Percentiles rank a stretch among this genome's conserved stretches.
Conservation (phyloP, 352 stramenopile species). For the Phytophthora brassicae region DNA sequence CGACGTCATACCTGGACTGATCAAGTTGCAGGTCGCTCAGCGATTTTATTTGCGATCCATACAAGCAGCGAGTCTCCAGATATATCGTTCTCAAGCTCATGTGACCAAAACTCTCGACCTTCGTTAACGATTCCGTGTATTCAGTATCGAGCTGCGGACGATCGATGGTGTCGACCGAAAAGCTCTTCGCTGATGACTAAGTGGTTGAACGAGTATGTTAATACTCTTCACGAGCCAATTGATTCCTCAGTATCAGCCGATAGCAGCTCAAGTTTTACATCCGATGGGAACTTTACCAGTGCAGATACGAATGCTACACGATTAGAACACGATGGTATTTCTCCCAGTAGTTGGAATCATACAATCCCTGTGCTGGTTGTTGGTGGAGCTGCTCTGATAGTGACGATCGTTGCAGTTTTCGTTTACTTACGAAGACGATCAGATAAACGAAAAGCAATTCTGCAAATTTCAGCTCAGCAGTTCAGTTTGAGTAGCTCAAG, state of each 20-base stretch:
- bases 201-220: slow-evolving; percentile 31
- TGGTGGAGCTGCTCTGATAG: slow-evolving; percentile 18
- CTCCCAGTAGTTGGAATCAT: slow-evolving; percentile 21
- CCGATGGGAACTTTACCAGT: too few relatives aligned
- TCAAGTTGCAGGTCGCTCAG: slow-evolving; percentile 2
- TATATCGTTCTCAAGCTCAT: not conserved
- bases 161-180: slow-evolving; percentile 36
- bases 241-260: not conserved
- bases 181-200: slow-evolving; percentile 19
- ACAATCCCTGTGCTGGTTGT: slow-evolving; percentile 37
- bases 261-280: not conserved
- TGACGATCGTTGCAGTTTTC: slow-evolving; percentile 19
- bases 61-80: not conserved
- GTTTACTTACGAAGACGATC: slow-evolving; percentile 25
- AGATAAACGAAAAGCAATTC: not conserved
- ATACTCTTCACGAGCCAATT: not conserved
- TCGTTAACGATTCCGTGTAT: slow-evolving; percentile 33
- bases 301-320: slow-evolving; percentile 9
- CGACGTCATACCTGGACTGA: slow-evolving; percentile 21
- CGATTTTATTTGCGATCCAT: slow-evolving; percentile 27
- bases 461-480: slow-evolving; percentile 7
- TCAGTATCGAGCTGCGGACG: slow-evolving; percentile 24
- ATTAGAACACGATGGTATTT: slow-evolving; percentile 10
- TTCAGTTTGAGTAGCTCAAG: slow-evolving; percentile 3
- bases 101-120: not conserved